Conservation (phyloP, 495 filamentous ascomycete species). For the Hypoxylon fuscum region DNA sequence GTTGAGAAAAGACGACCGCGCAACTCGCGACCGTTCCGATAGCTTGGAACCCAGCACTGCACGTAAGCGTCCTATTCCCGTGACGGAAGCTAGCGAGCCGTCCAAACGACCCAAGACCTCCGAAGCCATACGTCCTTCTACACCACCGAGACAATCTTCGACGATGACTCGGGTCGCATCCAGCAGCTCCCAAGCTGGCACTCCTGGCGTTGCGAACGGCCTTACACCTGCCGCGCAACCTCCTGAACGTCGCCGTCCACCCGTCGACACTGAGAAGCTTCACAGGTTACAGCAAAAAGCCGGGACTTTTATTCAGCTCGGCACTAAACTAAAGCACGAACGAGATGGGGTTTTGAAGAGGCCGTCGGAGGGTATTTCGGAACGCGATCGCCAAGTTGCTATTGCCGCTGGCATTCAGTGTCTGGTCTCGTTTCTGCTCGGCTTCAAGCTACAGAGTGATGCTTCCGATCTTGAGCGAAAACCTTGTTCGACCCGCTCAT, state of each 20-base stretch:
- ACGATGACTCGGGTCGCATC: conserved; percentile 59
- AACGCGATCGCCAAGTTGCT: conserved; percentile 38
- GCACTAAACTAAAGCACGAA: conserved; percentile 55
- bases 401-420: conserved; percentile 41
- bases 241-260: conserved; percentile 44
- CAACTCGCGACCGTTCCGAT: conserved; percentile 47
- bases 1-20: conserved; percentile 44
- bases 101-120: conserved; percentile 46
- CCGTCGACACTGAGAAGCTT: conserved; percentile 36
- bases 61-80: conserved; percentile 53
- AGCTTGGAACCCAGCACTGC: conserved; percentile 52
- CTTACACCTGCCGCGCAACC: conserved; percentile 50
- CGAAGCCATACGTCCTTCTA: conserved; percentile 45
- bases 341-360: conserved; percentile 51
- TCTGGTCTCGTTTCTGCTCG: conserved; percentile 40
- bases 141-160: conserved; percentile 56
- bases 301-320: conserved; percentile 44
- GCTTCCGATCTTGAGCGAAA: conserved; percentile 38
- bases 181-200: conserved; percentile 54
- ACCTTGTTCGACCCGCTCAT: conserved; percentile 23
- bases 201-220: conserved; percentile 49
- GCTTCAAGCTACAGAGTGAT: conserved; percentile 42
- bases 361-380: conserved; percentile 17
- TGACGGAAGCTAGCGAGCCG: conserved; percentile 42
- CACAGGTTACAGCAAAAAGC: conserved; percentile 36